These are phyloP conservation scores for Dendrobium chrysotoxum DNA, from an alignment of 106 monocot species.

Conservation along the genomic window DNA sequence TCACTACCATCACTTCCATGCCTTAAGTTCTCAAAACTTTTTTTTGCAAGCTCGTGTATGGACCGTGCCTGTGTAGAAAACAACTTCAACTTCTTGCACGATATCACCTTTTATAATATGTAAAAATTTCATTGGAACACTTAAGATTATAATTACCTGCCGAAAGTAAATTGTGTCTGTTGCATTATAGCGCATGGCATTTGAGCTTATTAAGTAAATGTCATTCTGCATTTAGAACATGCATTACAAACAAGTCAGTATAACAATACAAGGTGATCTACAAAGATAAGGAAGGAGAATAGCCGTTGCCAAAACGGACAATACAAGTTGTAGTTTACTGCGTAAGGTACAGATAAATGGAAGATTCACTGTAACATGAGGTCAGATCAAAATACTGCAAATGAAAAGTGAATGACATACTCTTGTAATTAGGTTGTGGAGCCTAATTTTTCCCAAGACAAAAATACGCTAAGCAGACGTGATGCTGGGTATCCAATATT, in stretches of 20 bases:
- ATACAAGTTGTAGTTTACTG: not conserved
- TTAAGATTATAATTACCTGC: constrained; percentile 42
- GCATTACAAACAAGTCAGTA: no score
- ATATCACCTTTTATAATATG: not conserved
- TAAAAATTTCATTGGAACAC: not conserved
- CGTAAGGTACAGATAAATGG: not conserved
- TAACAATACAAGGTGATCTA: no score
- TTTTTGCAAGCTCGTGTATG: constrained; percentile 87
- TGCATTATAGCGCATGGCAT: constrained; percentile 86
- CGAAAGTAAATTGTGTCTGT: constrained; percentile 77
- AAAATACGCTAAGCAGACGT: no score
- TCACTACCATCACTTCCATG: constrained; percentile 66
- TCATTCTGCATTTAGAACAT: constrained; percentile 46
- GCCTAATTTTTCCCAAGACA: no score
- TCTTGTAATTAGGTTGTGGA: not conserved
- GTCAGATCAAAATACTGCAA: not conserved
- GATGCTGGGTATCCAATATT: no score
- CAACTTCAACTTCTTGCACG: not conserved
- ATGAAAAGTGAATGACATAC: not conserved
- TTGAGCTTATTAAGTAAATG: constrained; percentile 75
- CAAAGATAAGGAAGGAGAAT: no score
- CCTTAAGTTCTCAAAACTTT: constrained; percentile 84
- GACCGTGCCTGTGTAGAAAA: constrained; percentile 55
- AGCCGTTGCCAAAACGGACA: no score
- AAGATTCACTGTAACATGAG: not conserved